phyloP scores from a whole-genome alignment of 164 flowering plant species.

The Houttuynia cordata region DNA sequence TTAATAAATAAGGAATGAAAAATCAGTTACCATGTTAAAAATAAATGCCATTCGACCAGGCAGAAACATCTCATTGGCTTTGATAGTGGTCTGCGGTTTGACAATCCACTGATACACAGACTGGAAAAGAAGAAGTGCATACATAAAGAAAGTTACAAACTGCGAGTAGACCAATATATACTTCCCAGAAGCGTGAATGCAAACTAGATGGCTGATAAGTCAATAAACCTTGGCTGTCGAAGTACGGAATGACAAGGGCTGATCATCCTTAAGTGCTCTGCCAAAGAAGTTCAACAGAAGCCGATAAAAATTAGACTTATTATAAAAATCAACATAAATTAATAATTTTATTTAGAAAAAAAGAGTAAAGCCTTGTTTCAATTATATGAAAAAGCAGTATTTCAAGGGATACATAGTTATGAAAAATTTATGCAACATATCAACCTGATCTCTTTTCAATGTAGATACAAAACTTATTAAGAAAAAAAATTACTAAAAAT shows the following conservation, averaged over 20 bases:
- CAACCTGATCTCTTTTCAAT: no score
- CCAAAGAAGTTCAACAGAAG: neutral
- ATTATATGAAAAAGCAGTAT: no score
- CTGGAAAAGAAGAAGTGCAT: slow-evolving; percentile 27
- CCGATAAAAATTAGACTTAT: neutral
- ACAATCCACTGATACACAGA: slow-evolving; percentile 87
- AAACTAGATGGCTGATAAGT: neutral
- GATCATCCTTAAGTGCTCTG: slow-evolving; percentile 73
- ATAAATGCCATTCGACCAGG: slow-evolving; percentile 94
- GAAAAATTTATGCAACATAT: no score
- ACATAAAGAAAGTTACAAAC: neutral
- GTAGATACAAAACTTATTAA: no score
- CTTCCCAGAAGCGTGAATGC: neutral
- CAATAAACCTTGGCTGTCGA: slow-evolving; percentile 67
- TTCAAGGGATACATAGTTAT: no score
- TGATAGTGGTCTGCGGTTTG: slow-evolving; percentile 69
- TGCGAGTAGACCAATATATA: neutral
- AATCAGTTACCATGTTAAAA: slow-evolving; percentile 65
- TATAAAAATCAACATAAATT: no score
- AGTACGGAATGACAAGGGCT: slow-evolving; percentile 70
- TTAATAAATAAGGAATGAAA: neutral
- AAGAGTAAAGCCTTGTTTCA: no score
- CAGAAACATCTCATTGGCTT: slow-evolving; percentile 95
- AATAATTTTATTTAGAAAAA: no score
- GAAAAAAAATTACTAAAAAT: no score